Base-by-base conservation (phyloP, 129 eudicot species). In the Smallanthus sonchifolius region DNA sequence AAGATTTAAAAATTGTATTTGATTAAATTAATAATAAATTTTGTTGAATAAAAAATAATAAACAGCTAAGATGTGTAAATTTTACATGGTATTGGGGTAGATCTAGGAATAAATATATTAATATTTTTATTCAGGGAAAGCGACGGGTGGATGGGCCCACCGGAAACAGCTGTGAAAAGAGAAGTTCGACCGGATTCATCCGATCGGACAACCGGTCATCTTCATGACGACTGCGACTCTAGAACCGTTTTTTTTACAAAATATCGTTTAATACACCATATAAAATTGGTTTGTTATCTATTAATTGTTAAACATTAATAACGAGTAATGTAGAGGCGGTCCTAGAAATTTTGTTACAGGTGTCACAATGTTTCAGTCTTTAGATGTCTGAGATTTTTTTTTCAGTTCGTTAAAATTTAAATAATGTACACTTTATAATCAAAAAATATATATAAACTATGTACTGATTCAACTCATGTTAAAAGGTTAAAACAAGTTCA, bases 151-250 rank as follows among this genome's bases (percentile, higher is more conserved):
- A 30, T 51, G 67, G 83, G 62, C 15, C 78, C 73, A 44, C 54
- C 6, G 7, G 2, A 19, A 79, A 79, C 83, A 72, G 78, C 83
- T 79, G 49, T 63, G 78, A 79, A 79, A 72, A 79, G 6, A 34
- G 40, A 71, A 42, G 73, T 45, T 79, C 60, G 68, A 79, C 68
- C 82, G 42, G 77, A 79, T 55, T 72, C 77, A 63, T 78, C 73
- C 72, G 57, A 72, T 72, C 83, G 78, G 78, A 72, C 78, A 76
- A 79, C 77, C 83, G 72, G 59, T 79, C 78, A 13, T 38, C 57
- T 67, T 75, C 73, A 65, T 34, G 1, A 43, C 37, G 81, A 77
- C 6, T 56, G 47, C 37, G 77, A 78, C 77, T 70, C 32, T 67
- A 78, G 49, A 78, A 62, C 82, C 59, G 47, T 30, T 70, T 5